Conservation (phyloP, 164 flowering plant genomes). For the Cinnamomum chago region DNA sequence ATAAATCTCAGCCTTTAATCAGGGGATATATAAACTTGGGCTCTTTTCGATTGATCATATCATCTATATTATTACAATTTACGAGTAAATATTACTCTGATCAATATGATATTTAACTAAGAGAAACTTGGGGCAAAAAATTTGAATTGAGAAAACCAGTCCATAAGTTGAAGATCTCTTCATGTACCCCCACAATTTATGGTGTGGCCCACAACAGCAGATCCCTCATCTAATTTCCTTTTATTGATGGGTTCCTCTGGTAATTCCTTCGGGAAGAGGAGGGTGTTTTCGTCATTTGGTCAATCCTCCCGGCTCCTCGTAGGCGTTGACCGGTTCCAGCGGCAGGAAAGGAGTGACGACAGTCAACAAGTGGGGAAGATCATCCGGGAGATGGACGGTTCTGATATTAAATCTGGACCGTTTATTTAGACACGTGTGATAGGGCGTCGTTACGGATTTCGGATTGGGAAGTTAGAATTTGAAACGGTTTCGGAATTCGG, state of each 20-base stretch:
- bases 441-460: background rate
- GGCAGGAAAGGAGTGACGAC: conserved; percentile 17
- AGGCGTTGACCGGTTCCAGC: conserved; percentile 29
- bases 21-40: too few relatives aligned
- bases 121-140: too few relatives aligned
- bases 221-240: background rate
- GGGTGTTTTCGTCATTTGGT: conserved; percentile 5
- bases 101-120: too few relatives aligned
- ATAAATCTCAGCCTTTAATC: too few relatives aligned
- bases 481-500: background rate
- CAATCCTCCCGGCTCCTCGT: background rate
- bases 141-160: too few relatives aligned
- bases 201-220: background rate
- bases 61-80: too few relatives aligned
- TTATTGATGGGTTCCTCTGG: background rate
- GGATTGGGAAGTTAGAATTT: background rate
- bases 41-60: too few relatives aligned
- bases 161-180: too few relatives aligned
- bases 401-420: conserved; percentile 7
- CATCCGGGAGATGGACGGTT: background rate
- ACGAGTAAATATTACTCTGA: too few relatives aligned
- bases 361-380: conserved; percentile 14
- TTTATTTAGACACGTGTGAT: conserved; percentile 1
- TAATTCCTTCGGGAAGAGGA: background rate
- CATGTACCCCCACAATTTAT: background rate